Percentiles rank a stretch among this genome's conserved stretches.
These are phyloP conservation scores for Microascus cirrosus DNA, from an alignment of 2,329 filamentous ascomycete genomes.

Conservation along the genomic window DNA sequence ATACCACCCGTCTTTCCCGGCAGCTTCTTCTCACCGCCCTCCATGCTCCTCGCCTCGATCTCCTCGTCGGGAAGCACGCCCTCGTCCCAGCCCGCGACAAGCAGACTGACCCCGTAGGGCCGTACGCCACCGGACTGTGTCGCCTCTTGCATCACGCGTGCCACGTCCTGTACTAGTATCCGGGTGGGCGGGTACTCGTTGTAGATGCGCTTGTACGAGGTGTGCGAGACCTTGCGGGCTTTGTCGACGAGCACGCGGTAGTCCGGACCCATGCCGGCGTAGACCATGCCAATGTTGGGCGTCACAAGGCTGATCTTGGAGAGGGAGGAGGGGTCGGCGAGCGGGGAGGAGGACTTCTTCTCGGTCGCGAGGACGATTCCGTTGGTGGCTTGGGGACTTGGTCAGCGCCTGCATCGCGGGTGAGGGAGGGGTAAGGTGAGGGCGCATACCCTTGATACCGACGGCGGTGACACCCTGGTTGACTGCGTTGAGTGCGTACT, in stretches of 20 bases:
- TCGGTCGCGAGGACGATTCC: constrained; percentile 97
- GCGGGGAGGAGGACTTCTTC: constrained; percentile 97
- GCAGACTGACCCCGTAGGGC: constrained; percentile 89
- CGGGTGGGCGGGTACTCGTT: constrained; percentile 99
- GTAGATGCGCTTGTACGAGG: constrained; percentile 98
- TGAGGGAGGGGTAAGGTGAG: not conserved
- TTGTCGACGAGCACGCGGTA: constrained; percentile 97
- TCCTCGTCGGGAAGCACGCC: constrained; percentile 80
- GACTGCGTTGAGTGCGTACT: constrained; percentile 98
- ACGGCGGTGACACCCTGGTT: constrained; percentile 98
- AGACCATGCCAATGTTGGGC: constrained; percentile 99
- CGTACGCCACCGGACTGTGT: constrained; percentile 96
- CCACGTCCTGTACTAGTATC: constrained; percentile 98
- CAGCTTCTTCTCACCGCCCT: constrained; percentile 47
- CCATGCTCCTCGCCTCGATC: constrained; percentile 45
- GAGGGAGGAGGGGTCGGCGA: constrained; percentile 88
- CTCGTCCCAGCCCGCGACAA: constrained; percentile 97
- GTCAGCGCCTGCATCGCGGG: not conserved
- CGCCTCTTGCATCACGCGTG: constrained; percentile 95
- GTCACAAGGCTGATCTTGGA: constrained; percentile 98
- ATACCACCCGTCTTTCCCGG: constrained; percentile 89
- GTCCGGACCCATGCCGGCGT: constrained; percentile 97
- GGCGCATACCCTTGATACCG: constrained; percentile 79
- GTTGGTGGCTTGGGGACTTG: constrained; percentile 70
- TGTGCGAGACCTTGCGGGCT: constrained; percentile 96